These are phyloP conservation scores for Solanum corneliomulleri DNA, from an alignment of 257 asterid species.

Conservation along the genomic window DNA sequence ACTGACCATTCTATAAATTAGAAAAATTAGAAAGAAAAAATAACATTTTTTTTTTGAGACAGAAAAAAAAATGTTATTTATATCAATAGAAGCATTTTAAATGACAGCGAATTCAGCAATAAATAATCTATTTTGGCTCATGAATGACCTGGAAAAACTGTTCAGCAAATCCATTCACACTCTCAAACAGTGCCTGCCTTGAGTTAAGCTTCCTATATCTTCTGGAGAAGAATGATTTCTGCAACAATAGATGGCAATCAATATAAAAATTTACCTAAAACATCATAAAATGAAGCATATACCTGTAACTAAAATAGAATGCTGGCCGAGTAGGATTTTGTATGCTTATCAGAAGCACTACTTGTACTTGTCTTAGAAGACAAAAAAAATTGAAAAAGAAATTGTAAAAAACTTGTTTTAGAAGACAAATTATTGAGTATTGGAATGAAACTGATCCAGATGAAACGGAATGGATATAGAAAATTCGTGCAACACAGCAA, in stretches of 20 bases:
- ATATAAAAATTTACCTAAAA: not conserved
- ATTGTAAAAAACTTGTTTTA: not conserved
- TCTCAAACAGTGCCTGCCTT: slow-evolving; percentile 36
- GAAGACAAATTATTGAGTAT: not conserved
- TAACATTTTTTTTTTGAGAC: too few relatives aligned
- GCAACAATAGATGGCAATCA: slow-evolving; percentile 5
- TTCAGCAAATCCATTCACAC: slow-evolving; percentile 63
- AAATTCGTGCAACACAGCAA: not conserved
- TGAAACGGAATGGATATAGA: not conserved
- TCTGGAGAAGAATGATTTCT: slow-evolving; percentile 39
- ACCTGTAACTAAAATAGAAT: not conserved
- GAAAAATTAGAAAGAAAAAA: not conserved
- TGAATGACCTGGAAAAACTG: slow-evolving; percentile 56
- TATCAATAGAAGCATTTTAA: not conserved
- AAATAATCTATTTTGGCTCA: not conserved
- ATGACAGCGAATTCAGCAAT: not conserved
- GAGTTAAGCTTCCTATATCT: slow-evolving; percentile 33
- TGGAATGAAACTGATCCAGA: not conserved
- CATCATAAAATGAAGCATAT: not conserved
- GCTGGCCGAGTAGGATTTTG: not conserved
- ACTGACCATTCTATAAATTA: not conserved
- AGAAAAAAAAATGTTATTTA: not conserved
- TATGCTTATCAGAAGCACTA: not conserved
- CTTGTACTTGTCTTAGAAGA: not conserved
- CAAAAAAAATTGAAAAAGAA: not conserved